Base-by-base conservation (phyloP, 768 basidiomycete genomes). In the Megacollybia marginata region DNA sequence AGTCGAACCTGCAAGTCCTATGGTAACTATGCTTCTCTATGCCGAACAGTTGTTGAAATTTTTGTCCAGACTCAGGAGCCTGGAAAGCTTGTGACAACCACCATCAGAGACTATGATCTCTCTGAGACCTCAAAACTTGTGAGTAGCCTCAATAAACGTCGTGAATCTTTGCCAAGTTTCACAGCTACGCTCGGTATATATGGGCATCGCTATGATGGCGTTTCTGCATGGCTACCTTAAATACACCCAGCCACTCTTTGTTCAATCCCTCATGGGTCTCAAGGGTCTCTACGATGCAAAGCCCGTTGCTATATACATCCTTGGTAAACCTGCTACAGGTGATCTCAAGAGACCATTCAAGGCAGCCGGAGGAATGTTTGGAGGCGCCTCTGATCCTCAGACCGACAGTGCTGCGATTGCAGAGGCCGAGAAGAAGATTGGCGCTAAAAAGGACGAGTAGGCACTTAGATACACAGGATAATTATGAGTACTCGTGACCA, bases 241-340 rank as follows among this genome's bases (percentile, higher is more conserved):
- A 64, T 97, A 89, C 78, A 94, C 92, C 7, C 94, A 95, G 62
- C 95, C 95, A 7, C 80, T 98, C 56, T 95, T 97, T 70, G 87
- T 97, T 56, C 95, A 97, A 66, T 80, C 80, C 11, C 78, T 99
- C 57, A 96, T 95, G 92, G 90, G 89, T n/a, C 50, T 96, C 61
- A 98, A 99, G 74, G 79, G 76, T 42, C 66, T 94, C 28, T 90
- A 87, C 66, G 94, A 97, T 60, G 83, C 88, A 50, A 92, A 92
- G 63, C 78, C 79, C 15, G 77, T 94, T 54, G 75, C 83, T 35
- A 85, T 99, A 52, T 85, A 95, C 72, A 42, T 97, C 48, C 69
- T 91, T 19, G 88, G 88, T 34, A 78, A 85, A 65, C 72, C 79
- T 13, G 82, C 93, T 1, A 84, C 84, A 19, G 94, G 92, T 11